Base-by-base conservation (phyloP, 1,139 yeast genomes). In the Pichia sp. region DNA sequence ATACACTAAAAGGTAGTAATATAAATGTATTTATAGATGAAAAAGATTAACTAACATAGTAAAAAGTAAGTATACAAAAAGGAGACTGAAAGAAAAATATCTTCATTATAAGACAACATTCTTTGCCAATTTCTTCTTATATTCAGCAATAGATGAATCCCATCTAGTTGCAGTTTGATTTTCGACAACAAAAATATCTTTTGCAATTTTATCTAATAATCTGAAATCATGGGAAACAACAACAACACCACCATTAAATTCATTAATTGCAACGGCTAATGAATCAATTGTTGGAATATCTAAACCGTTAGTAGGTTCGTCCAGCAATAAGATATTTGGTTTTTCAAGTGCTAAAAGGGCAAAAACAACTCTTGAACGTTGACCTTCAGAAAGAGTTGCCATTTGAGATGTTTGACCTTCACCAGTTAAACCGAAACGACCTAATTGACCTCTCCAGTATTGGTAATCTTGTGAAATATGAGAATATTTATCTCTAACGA, bases 151-250 rank as follows among this genome's bases (percentile, higher is more conserved):
- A 46, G 84, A 66, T 61, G 95, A 95, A 58, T 92, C 86, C 98
- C 98, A 92, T 78, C 87, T 82, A 53, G 96, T 88, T 53, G 96
- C 96, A 44, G 92, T 86, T 75, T 84, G 86, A 75, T 90, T 72
- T 74, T 92, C 97, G 66, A 94, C 95, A 56, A 92, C 98, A 64
- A 77, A 90, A 68, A 92, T 92, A 64, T 92, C 97, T 75, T 92
- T 87, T 53, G 98, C 98, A 66, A 94, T 88, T 75, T 89, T 90
- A 70, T 92, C 97, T 70, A 92, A 79, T 65, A 92, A 79, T 75
- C 98, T 85, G 92, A 94, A 92, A 76, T 92, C 99, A 80, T 92
- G 99, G 55, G 97, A 89, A 57, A 92, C 98, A 54, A 92, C 96
- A 58, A 89, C 96, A 51, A 92, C 97, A 77, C 98, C 98, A 72